Evolutionary conservation across 768 basidiomycete genomes (phyloP).

Genomic region (Boletus pseudo-olivaceus): DNA sequence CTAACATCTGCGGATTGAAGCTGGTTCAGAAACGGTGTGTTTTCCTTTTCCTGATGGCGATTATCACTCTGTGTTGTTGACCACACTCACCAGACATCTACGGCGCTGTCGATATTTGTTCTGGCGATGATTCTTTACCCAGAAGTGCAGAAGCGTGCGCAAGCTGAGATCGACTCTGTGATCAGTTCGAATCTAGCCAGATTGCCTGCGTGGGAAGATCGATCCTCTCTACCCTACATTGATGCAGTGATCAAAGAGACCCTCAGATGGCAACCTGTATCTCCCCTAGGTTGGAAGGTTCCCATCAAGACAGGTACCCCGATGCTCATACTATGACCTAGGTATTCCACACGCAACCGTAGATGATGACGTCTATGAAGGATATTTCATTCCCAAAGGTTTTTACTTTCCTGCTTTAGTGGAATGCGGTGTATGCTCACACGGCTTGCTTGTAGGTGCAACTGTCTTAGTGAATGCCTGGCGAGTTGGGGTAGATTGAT

Average conservation of each 20-base stretch:
- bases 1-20: not conserved
- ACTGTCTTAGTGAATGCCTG: conserved; percentile 2
- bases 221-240: conserved; percentile 6
- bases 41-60: not conserved
- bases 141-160: conserved; percentile 14
- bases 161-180: conserved; percentile 11
- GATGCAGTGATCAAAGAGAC: conserved; percentile 11
- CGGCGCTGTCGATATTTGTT: conserved; percentile 3
- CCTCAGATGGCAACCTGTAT: conserved; percentile 11
- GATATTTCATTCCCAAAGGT: conserved; percentile 46
- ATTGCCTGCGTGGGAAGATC: conserved; percentile 16
- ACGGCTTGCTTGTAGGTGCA: not conserved
- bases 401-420: not conserved
- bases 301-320: too few relatives aligned
- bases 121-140: conserved; percentile 16
- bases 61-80: not conserved
- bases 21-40: conserved; percentile 10
- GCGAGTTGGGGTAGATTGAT: not conserved
- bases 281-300: conserved; percentile 5
- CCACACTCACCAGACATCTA: not conserved
- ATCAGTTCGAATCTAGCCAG: conserved; percentile 6
- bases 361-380: conserved; percentile 38
- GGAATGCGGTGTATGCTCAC: not conserved
- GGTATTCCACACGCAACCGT: conserved; percentile 28
- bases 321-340: not conserved